Evolutionary conservation across 257 asterid genomes (phyloP).

Genomic region (Solanum peruvianum): DNA sequence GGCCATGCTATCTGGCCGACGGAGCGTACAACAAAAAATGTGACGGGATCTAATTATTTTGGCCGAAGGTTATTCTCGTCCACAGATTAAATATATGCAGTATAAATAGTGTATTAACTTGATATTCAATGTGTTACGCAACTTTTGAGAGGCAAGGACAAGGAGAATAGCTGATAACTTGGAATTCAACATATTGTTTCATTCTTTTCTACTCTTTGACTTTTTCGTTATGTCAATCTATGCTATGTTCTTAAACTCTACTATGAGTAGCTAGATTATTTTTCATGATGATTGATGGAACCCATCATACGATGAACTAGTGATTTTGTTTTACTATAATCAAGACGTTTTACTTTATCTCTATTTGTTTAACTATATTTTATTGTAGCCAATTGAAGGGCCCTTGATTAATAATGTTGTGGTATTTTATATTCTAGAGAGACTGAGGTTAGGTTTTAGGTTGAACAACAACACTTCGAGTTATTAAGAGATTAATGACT

Average conservation of each 20-base stretch:
- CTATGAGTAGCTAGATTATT: not conserved
- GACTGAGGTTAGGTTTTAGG: not conserved
- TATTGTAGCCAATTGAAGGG: not conserved
- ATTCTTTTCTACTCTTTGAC: not conserved
- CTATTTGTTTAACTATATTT: not conserved
- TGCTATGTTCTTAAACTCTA: not conserved
- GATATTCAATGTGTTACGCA: not conserved
- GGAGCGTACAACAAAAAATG: not conserved
- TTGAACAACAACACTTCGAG: not conserved
- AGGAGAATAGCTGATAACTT: not conserved
- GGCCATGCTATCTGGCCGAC: not conserved
- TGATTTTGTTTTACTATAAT: not conserved
- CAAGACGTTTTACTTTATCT: not conserved
- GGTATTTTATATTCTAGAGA: not conserved
- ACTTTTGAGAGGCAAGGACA: not conserved
- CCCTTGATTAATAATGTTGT: not conserved
- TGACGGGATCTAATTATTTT: not conserved
- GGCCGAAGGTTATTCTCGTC: not conserved
- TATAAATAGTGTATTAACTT: no score
- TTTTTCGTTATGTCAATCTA: not conserved
- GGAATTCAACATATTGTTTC: not conserved
- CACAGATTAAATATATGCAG: not conserved
- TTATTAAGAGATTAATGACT: not conserved
- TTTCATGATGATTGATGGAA: not conserved
- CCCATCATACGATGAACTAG: not conserved